A percentile compares a stretch with the other conserved stretches of the same genome.
Conservation (phyloP, 164 flowering plant genomes). For the Tetrastigma voinierianum region DNA sequence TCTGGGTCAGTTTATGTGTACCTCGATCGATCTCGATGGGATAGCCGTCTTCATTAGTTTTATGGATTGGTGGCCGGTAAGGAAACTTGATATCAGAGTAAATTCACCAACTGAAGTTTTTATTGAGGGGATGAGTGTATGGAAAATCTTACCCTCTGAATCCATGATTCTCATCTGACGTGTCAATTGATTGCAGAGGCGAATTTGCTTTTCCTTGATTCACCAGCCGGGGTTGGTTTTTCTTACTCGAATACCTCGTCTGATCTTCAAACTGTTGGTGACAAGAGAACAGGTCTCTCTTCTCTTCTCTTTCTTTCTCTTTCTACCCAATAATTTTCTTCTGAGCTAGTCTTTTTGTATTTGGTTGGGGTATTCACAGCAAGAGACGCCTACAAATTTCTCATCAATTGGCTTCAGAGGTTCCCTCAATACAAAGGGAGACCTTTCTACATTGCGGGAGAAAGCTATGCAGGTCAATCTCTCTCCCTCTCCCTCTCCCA, state of each 20-base stretch:
- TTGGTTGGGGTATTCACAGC: constrained; percentile 15
- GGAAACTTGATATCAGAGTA: too few relatives aligned
- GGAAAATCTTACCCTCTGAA: too few relatives aligned
- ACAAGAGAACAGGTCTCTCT: constrained; percentile 31
- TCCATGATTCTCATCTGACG: background rate
- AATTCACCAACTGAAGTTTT: too few relatives aligned
- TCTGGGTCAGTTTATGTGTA: too few relatives aligned
- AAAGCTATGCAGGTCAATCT: constrained; percentile 48
- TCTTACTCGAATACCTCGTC: constrained; percentile 32
- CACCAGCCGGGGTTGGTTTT: constrained; percentile 39
- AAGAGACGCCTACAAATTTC: constrained; percentile 28
- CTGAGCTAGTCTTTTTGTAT: background rate
- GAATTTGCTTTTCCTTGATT: constrained; percentile 31
- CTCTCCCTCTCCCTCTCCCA: background rate
- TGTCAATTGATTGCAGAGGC: constrained; percentile 22
- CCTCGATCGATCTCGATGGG: background rate
- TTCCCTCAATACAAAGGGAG: constrained; percentile 44
- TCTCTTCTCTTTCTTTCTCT: background rate
- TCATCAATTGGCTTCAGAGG: constrained; percentile 38
- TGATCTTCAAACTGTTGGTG: constrained; percentile 18
- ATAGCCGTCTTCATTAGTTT: too few relatives aligned
- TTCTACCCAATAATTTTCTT: background rate
- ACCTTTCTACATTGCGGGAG: constrained; percentile 45
- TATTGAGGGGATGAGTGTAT: too few relatives aligned
- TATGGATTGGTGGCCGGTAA: too few relatives aligned